These are phyloP conservation scores for Desmodesmus armatus DNA, from an alignment of 139 green algal species.

Conservation along the genomic window DNA sequence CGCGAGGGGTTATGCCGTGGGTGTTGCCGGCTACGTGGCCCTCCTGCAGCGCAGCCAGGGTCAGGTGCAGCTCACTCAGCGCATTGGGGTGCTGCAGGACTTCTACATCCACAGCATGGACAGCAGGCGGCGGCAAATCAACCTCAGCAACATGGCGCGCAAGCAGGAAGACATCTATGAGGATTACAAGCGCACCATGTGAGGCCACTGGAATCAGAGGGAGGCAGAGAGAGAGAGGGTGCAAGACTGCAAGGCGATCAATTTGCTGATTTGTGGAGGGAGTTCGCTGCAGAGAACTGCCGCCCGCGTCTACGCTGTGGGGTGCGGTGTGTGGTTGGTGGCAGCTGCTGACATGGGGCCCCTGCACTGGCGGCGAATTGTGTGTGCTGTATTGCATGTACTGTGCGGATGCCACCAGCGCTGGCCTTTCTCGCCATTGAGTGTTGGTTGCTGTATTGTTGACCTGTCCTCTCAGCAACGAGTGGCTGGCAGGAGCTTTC, in stretches of 20 bases:
- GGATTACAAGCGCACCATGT: neutral
- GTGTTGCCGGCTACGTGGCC: constrained; percentile 55
- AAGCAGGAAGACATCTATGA: neutral
- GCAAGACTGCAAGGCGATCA: neutral
- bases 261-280: no score
- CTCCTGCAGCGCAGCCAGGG: constrained; percentile 42
- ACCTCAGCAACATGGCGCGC: neutral
- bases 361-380: neutral
- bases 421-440: neutral
- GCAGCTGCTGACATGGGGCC: neutral
- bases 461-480: neutral
- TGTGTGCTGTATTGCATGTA: neutral
- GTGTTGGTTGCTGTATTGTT: neutral
- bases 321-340: neutral
- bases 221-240: neutral
- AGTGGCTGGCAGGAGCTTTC: neutral
- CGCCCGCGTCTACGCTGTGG: no score
- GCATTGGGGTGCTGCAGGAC: constrained; percentile 51
- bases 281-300: no score
- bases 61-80: neutral
- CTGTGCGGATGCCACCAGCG: neutral
- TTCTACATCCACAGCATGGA: constrained; percentile 48
- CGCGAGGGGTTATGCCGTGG: constrained; percentile 52
- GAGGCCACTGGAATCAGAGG: neutral
- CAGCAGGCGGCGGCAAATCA: neutral